Evolutionary conservation across 257 asterid species (phyloP).

Genomic region (Avicennia marina): DNA sequence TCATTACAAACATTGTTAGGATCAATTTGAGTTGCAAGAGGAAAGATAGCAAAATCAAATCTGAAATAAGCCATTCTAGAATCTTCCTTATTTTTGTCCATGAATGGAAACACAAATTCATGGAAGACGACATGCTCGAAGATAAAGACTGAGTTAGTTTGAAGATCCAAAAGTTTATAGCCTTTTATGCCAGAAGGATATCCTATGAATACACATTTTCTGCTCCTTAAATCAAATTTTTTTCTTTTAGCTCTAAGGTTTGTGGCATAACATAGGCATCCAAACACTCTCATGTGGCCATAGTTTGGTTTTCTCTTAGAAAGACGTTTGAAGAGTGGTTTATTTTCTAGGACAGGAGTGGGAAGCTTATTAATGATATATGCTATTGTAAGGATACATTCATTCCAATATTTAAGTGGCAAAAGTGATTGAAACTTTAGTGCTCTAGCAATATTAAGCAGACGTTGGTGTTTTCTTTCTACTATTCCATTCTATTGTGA

Average conservation of each 20-base stretch:
- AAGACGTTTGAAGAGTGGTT: background rate
- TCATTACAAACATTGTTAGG: too few relatives aligned
- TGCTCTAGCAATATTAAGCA: background rate
- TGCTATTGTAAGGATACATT: background rate
- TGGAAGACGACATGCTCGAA: background rate
- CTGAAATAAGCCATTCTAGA: too few relatives aligned
- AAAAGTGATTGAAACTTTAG: background rate
- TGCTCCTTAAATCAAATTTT: background rate
- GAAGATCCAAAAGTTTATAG: background rate
- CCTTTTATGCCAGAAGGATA: background rate
- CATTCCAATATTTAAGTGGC: background rate
- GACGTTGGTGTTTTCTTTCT: background rate
- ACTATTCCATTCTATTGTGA: background rate
- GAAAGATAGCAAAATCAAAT: too few relatives aligned
- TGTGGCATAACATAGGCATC: background rate
- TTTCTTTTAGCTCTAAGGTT: background rate
- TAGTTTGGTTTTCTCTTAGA: background rate
- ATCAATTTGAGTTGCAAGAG: too few relatives aligned
- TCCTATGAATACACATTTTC: background rate
- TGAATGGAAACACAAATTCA: background rate
- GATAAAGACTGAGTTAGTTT: too few relatives aligned
- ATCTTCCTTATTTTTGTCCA: too few relatives aligned
- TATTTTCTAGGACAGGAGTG: background rate
- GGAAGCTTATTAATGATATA: background rate
- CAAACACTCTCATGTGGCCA: background rate